A percentile compares a stretch with the other conserved stretches of the same genome.
Evolutionary conservation across 192 early-diverging fungal genomes (phyloP).

Genomic region (Cetraspora pellucida): DNA sequence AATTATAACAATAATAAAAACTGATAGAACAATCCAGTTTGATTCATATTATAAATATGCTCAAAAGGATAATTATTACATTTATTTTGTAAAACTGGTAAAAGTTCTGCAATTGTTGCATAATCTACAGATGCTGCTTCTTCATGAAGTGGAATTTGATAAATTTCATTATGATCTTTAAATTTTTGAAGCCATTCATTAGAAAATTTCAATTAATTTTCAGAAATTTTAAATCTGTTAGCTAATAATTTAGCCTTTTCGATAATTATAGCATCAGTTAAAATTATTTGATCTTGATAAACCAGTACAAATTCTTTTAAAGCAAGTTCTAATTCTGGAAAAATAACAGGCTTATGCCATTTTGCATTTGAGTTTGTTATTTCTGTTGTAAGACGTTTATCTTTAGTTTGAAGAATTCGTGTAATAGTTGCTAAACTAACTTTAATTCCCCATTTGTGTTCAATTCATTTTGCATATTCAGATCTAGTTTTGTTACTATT

Average conservation of each 20-base stretch:
- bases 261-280: conserved; percentile 39
- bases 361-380: conserved; percentile 39
- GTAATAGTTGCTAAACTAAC: not conserved
- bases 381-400: conserved; percentile 28
- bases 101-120: not conserved
- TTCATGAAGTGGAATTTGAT: conserved; percentile 14
- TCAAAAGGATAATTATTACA: conserved; percentile 26
- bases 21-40: conserved; percentile 21
- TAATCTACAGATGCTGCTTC: conserved; percentile 2
- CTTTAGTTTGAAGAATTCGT: conserved; percentile 13
- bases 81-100: conserved; percentile 10
- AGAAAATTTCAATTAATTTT: conserved; percentile 37
- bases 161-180: conserved; percentile 42
- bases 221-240: conserved; percentile 29
- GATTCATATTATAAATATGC: conserved; percentile 30
- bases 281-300: conserved; percentile 8
- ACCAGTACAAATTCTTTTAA: conserved; percentile 33
- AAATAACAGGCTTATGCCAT: conserved; percentile 37
- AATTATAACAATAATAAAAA: not conserved
- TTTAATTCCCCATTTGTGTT: not conserved
- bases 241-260: conserved; percentile 36
- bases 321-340: conserved; percentile 40
- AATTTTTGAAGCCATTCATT: conserved; percentile 47
- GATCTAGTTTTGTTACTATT: not conserved
- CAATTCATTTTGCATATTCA: not conserved